Conservation (phyloP, 2,329 filamentous ascomycete genomes). For the Rugonectria rugulosa region DNA sequence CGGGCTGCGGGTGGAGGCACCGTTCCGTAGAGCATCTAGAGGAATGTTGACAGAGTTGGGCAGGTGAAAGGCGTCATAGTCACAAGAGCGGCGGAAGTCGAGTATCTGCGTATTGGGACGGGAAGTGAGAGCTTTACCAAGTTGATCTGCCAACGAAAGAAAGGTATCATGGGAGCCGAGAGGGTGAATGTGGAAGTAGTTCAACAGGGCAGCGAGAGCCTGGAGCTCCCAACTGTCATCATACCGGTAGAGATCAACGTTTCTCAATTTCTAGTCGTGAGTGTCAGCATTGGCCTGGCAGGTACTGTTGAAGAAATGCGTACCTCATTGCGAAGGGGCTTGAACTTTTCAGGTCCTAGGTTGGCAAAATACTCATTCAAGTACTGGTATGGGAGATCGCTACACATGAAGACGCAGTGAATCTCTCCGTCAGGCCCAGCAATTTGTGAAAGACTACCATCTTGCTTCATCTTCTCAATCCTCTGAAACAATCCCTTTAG, state of each 20-base stretch:
- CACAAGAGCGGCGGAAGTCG: constrained; percentile 51
- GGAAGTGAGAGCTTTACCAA: constrained; percentile 37
- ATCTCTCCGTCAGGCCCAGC: constrained; percentile 55
- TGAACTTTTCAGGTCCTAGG: constrained; percentile 56
- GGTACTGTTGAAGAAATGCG: not conserved
- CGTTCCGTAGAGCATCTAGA: constrained; percentile 47
- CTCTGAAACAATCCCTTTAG: constrained; percentile 59
- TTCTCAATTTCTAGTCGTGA: constrained; percentile 49
- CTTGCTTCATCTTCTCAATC: constrained; percentile 55
- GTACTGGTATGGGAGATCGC: constrained; percentile 69
- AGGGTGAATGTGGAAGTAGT: constrained; percentile 43
- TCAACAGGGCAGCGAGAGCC: constrained; percentile 48
- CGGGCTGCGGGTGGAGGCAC: constrained; percentile 36
- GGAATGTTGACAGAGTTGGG: constrained; percentile 56
- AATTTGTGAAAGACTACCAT: constrained; percentile 53
- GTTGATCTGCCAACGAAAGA: constrained; percentile 34
- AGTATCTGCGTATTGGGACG: constrained; percentile 48
- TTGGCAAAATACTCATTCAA: constrained; percentile 66
- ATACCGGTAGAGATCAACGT: constrained; percentile 62
- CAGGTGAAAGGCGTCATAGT: constrained; percentile 53
- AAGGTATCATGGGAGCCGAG: constrained; percentile 35
- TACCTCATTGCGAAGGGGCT: constrained; percentile 53
- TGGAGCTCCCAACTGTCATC: constrained; percentile 62
- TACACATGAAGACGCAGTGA: constrained; percentile 67
- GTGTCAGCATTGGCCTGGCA: constrained; percentile 27